Conservation (phyloP, 306 rosid genomes). For the Cyamopsis tetragonoloba region DNA sequence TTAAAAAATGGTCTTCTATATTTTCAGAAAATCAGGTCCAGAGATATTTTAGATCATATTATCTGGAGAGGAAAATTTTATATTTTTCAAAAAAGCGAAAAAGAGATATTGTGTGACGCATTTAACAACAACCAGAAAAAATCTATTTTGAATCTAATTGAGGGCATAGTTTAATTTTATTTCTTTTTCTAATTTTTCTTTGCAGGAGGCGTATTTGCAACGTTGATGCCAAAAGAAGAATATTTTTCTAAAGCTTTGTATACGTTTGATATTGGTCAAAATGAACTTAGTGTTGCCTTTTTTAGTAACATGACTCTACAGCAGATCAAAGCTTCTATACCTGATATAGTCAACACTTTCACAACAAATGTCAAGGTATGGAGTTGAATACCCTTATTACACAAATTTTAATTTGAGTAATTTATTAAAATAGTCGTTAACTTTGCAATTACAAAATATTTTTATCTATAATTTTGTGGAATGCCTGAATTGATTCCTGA, state of each 20-base stretch:
- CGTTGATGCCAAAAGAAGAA: slow-evolving; percentile 10
- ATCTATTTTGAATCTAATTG: not conserved
- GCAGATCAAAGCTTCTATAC: slow-evolving; percentile 39
- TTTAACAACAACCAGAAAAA: no score
- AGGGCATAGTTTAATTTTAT: not conserved
- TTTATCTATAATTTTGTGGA: no score
- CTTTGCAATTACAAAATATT: no score
- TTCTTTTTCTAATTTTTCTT: not conserved
- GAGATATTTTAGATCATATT: no score
- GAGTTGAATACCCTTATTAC: not conserved
- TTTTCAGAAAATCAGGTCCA: no score
- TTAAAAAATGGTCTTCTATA: no score
- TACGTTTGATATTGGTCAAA: slow-evolving; percentile 43
- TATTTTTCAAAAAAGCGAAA: no score
- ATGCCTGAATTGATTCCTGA: no score
- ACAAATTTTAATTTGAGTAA: no score
- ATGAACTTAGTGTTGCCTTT: slow-evolving; percentile 29
- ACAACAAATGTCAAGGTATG: slow-evolving; percentile 16
- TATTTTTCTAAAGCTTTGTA: slow-evolving; percentile 30
- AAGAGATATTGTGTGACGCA: no score
- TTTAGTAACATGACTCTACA: slow-evolving; percentile 1
- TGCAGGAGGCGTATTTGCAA: slow-evolving; percentile 12
- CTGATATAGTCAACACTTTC: slow-evolving; percentile 27
- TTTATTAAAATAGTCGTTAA: no score
- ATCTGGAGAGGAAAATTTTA: no score